Conservation (phyloP, 805 yeast genomes). For the Metschnikowia koreensis region DNA sequence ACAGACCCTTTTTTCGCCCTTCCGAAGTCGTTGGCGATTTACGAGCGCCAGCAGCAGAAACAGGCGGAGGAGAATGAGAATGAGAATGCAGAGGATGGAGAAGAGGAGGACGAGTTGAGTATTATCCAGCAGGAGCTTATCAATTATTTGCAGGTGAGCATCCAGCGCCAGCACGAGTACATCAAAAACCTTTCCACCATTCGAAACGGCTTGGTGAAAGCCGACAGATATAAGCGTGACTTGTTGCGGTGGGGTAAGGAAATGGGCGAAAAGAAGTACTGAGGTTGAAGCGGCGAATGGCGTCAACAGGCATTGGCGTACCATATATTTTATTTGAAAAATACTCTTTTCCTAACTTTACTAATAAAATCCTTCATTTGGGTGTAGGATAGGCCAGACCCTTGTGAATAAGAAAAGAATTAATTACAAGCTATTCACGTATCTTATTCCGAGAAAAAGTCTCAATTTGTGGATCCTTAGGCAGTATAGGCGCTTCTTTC, state of each 20-base stretch:
- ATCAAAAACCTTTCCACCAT: slow-evolving; percentile 73
- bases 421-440: no score
- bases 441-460: no score
- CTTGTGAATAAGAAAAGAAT: no score
- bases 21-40: slow-evolving; percentile 41
- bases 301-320: background rate
- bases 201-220: slow-evolving; percentile 72
- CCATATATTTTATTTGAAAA: background rate
- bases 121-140: slow-evolving; percentile 60
- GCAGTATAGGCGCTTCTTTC: no score
- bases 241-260: slow-evolving; percentile 84
- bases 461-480: no score
- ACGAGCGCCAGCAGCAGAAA: slow-evolving; percentile 27
- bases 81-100: background rate
- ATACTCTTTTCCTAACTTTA: no score
- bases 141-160: slow-evolving; percentile 43
- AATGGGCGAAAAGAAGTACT: slow-evolving; percentile 50
- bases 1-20: slow-evolving; percentile 54
- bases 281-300: background rate
- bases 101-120: slow-evolving; percentile 30
- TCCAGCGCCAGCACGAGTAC: slow-evolving; percentile 68
- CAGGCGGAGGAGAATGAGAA: slow-evolving; percentile 22
- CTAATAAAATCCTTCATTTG: no score
- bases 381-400: no score
- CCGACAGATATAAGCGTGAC: slow-evolving; percentile 69